Conservation (phyloP, 768 basidiomycete species). For the Collybia sordida region DNA sequence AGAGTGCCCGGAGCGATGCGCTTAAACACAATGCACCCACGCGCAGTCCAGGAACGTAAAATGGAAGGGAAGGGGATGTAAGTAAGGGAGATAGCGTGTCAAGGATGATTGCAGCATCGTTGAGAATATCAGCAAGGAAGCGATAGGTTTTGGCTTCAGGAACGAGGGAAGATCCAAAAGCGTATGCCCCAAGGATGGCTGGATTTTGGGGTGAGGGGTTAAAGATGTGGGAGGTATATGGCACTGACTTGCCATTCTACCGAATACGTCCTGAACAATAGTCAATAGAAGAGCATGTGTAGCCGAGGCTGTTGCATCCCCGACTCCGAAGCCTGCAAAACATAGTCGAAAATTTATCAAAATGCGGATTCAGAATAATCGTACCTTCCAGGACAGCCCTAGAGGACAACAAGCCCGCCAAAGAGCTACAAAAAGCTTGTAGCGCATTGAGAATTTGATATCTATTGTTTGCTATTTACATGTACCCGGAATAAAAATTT, state of each 20-base stretch:
- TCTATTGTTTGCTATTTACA: slow-evolving; percentile 32
- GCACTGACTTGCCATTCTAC: slow-evolving; percentile 60
- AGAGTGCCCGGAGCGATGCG: slow-evolving; percentile 57
- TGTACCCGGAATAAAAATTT: neutral
- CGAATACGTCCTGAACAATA: slow-evolving; percentile 64
- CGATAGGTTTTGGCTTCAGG: slow-evolving; percentile 74
- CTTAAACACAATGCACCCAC: slow-evolving; percentile 55
- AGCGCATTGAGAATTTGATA: slow-evolving; percentile 67
- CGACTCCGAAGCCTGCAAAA: slow-evolving; percentile 63
- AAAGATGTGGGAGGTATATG: neutral
- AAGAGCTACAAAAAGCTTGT: slow-evolving; percentile 70
- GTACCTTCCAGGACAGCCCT: slow-evolving; percentile 68
- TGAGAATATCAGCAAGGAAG: slow-evolving; percentile 64
- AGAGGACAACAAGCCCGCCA: slow-evolving; percentile 62
- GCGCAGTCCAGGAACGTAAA: slow-evolving; percentile 36
- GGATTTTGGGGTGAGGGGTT: neutral
- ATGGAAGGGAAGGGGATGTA: slow-evolving; percentile 34
- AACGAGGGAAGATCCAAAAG: slow-evolving; percentile 60
- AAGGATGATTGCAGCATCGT: slow-evolving; percentile 58
- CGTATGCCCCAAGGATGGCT: slow-evolving; percentile 67
- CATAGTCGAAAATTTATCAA: neutral
- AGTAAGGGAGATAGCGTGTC: slow-evolving; percentile 62
- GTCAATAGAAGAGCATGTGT: slow-evolving; percentile 65
- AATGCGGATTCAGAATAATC: neutral
- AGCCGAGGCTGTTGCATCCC: slow-evolving; percentile 62